These are phyloP conservation scores for Oryza nivara DNA, from an alignment of 176 grass and related monocot genomes.

Conservation along the genomic window DNA sequence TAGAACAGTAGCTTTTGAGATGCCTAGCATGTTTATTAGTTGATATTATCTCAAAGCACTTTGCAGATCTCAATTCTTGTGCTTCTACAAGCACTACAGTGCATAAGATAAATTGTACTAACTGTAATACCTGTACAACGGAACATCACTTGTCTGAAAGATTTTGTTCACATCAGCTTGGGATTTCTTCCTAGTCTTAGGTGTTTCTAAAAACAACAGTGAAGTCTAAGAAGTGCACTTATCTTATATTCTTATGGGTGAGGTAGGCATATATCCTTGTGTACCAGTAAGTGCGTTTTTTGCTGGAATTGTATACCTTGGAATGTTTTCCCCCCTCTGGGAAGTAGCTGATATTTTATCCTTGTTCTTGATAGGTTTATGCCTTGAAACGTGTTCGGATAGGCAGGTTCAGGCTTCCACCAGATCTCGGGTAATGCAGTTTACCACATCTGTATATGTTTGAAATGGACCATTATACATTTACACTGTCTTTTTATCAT, in stretches of 20 bases:
- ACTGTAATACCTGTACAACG: background rate
- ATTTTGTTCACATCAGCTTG: background rate
- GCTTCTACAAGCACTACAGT: background rate
- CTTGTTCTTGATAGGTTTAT: conserved; percentile 60
- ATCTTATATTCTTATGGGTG: background rate
- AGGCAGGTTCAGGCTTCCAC: conserved; percentile 80
- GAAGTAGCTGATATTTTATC: conserved; percentile 40
- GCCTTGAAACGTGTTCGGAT: conserved; percentile 82
- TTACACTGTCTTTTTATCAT: conserved; percentile 1
- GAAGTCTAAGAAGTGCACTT: background rate
- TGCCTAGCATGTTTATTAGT: background rate
- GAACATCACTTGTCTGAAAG: background rate
- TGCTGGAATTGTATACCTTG: background rate
- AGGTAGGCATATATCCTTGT: background rate
- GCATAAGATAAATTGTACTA: background rate
- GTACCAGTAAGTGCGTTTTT: background rate
- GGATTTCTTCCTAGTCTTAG: background rate
- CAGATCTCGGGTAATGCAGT: conserved; percentile 77
- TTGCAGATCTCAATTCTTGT: background rate
- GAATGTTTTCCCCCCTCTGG: background rate
- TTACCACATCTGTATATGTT: conserved; percentile 30
- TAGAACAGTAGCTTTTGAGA: background rate
- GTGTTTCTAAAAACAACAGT: background rate
- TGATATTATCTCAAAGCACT: background rate
- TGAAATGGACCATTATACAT: background rate